phyloP scores from a whole-genome alignment of 345 rosid genomes.

The Corchorus olitorius region DNA sequence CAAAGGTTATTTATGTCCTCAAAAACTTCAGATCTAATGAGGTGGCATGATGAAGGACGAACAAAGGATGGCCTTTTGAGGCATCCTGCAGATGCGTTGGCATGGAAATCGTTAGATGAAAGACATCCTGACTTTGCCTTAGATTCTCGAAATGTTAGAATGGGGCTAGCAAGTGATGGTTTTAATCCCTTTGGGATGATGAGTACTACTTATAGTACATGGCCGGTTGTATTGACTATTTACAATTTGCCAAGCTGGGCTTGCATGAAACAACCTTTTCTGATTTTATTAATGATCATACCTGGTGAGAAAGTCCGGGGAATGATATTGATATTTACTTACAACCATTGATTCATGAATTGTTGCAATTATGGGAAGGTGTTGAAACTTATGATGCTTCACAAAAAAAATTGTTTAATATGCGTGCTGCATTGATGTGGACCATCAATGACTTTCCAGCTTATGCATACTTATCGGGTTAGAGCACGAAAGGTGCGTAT shows the following conservation, averaged over 20 bases:
- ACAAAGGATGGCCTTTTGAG: background rate
- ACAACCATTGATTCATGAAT: slow-evolving; percentile 14
- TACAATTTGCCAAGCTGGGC: background rate
- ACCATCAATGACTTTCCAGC: slow-evolving; percentile 10
- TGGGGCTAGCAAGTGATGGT: background rate
- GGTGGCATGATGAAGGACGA: slow-evolving; percentile 17
- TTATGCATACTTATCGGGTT: slow-evolving; percentile 3
- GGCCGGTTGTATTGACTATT: background rate
- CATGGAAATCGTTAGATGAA: slow-evolving; percentile 19
- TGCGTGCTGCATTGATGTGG: slow-evolving; percentile 7
- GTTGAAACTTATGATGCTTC: slow-evolving; percentile 14
- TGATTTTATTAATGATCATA: background rate
- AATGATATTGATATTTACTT: slow-evolving; percentile 20
- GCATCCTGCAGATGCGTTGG: slow-evolving; percentile 11
- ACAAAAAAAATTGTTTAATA: background rate
- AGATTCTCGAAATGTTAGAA: background rate
- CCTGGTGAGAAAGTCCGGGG: background rate
- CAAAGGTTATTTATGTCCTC: background rate
- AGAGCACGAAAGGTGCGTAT: slow-evolving; percentile 7
- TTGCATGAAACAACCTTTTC: background rate
- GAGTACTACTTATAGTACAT: background rate
- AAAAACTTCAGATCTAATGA: background rate
- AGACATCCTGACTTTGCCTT: background rate
- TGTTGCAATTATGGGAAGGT: slow-evolving; percentile 17
- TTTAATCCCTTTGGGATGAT: background rate